Evolutionary conservation across 768 basidiomycete genomes (phyloP).

Genomic region (Suillus tomentosus): DNA sequence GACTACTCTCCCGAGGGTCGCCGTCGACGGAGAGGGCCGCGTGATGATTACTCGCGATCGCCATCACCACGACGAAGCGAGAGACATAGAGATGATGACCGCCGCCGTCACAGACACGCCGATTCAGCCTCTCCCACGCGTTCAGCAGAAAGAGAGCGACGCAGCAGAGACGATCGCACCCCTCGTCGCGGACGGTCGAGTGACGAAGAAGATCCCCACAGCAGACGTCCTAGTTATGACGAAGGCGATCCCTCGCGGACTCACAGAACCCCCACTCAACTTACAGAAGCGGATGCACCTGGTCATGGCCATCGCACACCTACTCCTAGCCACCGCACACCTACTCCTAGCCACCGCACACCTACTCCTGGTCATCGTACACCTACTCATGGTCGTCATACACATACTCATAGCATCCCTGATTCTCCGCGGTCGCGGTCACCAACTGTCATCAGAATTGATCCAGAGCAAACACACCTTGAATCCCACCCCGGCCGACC

Average conservation of each 20-base stretch:
- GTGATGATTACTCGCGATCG: conserved; percentile 4
- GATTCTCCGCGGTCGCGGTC: conserved; percentile 22
- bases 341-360: conserved; percentile 4
- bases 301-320: conserved; percentile 5
- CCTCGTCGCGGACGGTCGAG: conserved; percentile 17
- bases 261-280: conserved; percentile 12
- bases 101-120: not conserved
- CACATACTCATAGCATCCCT: not conserved
- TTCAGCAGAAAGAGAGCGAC: conserved; percentile 4
- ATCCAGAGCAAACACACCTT: conserved; percentile 11
- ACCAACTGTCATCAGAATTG: conserved; percentile 34
- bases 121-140: conserved; percentile 2
- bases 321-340: conserved; percentile 4
- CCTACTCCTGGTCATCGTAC: conserved; percentile 7
- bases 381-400: conserved; percentile 8
- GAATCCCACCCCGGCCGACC: not conserved
- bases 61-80: not conserved
- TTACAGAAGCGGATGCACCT: conserved; percentile 13
- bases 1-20: conserved; percentile 16
- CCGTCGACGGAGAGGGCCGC: conserved; percentile 11
- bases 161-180: not conserved
- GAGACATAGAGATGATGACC: not conserved
- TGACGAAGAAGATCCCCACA: conserved; percentile 18
- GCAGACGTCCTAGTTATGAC: conserved; percentile 15
- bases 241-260: conserved; percentile 18